Evolutionary conservation across 768 basidiomycete species (phyloP), one percentile per base, ranked within the genome.

Genomic region (Suillus bovinus): DNA sequence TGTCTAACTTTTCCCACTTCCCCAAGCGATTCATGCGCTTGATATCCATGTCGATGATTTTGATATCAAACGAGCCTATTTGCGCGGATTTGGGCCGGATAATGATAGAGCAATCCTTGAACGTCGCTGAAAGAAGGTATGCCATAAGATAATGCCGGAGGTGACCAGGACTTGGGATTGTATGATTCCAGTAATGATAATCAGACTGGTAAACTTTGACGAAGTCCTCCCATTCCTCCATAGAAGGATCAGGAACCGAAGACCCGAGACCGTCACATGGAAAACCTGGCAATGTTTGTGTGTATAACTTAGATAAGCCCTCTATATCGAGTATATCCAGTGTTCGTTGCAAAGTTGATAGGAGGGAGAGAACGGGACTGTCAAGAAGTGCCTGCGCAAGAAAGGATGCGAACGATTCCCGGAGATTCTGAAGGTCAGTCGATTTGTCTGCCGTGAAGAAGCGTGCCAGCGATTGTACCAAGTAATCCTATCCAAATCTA

Each of bases 31-130:
- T 71, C 67, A 90, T 75, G 55, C 82, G 80, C 77, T 99, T 98
- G 60, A 86, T 80, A 74, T 96, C 96, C 54, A 97, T 77, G 73
- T 99, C 96, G 67, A 98, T 93, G 39, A 94, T 77, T 42, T 55
- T 61, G 50, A 42, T 59, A 33, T 46, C 77, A 63, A 63, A 83
- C 74, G 53, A 47, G 16, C 42, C 34, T 33, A 62, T 61, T 16
- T 53, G 66, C 16, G 36, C 6, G 20, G 13, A 17, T 62, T 47
- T 55, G 54, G 68, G 63, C 24, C 79, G 77, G 41, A 88, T 64
- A 59, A 90, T 84, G 59, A 90, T 62, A 0, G 96, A 97, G 76
- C 96, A 99, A 74, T 99, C 96, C 73, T 99, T 99, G 82, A 99
- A 94, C 7, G 92, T 91, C 29, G 93, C 93, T 5, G 94, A 94